Evolutionary conservation across 2,329 filamentous ascomycete genomes (phyloP).

Genomic region (Teratosphaeriaceae sp.): DNA sequence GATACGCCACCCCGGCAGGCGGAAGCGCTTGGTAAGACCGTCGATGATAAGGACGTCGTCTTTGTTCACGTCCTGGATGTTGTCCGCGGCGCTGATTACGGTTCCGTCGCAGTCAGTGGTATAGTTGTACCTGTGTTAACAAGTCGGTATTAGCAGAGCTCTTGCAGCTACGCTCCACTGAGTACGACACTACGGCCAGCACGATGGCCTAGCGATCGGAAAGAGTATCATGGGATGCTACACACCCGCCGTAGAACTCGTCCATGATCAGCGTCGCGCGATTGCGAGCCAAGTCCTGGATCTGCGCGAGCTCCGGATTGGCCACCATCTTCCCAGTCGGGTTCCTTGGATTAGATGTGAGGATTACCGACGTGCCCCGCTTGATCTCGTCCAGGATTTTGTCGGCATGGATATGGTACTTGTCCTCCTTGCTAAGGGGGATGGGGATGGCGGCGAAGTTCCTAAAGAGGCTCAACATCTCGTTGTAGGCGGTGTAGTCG

Average conservation of each 20-base stretch:
- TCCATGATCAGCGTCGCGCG: slow-evolving; percentile 90
- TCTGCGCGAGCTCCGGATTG: slow-evolving; percentile 78
- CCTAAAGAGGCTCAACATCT: slow-evolving; percentile 93
- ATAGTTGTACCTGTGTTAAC: slow-evolving; percentile 98
- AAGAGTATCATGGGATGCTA: too few relatives aligned
- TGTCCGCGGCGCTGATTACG: slow-evolving; percentile 82
- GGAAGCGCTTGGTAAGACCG: slow-evolving; percentile 93
- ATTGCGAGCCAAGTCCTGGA: slow-evolving; percentile 87
- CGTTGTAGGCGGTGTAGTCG: slow-evolving; percentile 92
- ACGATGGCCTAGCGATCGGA: too few relatives aligned
- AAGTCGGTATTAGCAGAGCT: too few relatives aligned
- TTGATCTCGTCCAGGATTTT: slow-evolving; percentile 67
- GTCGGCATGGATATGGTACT: slow-evolving; percentile 87
- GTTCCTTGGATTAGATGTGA: slow-evolving; percentile 94
- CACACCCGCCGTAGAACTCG: slow-evolving; percentile 89
- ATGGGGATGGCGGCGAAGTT: slow-evolving; percentile 87
- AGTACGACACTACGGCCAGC: too few relatives aligned
- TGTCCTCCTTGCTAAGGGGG: slow-evolving; percentile 75
- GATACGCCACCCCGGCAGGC: slow-evolving; percentile 91
- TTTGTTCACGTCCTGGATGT: slow-evolving; percentile 81
- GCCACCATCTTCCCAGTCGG: slow-evolving; percentile 83
- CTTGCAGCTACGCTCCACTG: too few relatives aligned
- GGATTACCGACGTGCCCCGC: slow-evolving; percentile 58
- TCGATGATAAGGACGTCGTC: slow-evolving; percentile 86
- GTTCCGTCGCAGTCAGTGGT: slow-evolving; percentile 83